Percentiles rank a stretch among this genome's conserved stretches.
Conservation (phyloP, 306 rosid genomes). For the Sechiopsis laciniata region DNA sequence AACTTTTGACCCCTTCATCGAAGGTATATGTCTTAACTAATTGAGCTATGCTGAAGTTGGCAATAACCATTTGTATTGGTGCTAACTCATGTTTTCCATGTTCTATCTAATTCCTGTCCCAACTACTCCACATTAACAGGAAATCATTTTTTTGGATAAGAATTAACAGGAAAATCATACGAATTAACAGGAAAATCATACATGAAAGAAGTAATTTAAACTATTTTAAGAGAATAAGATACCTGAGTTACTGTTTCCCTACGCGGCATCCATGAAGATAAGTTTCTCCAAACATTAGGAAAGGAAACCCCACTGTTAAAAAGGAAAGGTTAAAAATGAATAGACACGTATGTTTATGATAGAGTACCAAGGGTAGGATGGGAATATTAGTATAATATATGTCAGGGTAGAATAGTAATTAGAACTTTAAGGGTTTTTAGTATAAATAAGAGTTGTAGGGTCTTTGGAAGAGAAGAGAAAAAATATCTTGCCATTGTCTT, state of each 20-base stretch:
- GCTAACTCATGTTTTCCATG: not conserved
- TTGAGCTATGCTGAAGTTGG: not conserved
- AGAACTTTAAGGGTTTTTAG: too few relatives aligned
- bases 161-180: not conserved
- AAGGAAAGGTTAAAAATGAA: slow-evolving; percentile 18
- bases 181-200: not conserved
- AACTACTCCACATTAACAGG: slow-evolving; percentile 7
- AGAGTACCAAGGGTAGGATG: too few relatives aligned
- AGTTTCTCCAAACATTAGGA: slow-evolving; percentile 76
- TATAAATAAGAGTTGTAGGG: too few relatives aligned
- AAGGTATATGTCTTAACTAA: not conserved
- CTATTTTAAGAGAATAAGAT: slow-evolving; percentile 19
- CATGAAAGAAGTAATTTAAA: not conserved
- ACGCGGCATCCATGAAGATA: slow-evolving; percentile 71
- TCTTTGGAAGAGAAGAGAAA: too few relatives aligned
- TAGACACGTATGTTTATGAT: not conserved
- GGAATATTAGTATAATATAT: too few relatives aligned
- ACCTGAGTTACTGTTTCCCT: slow-evolving; percentile 76
- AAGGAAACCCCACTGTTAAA: slow-evolving; percentile 59
- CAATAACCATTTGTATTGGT: not conserved
- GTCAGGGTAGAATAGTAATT: too few relatives aligned
- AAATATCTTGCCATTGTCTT: too few relatives aligned
- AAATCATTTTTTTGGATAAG: not conserved
- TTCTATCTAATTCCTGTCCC: not conserved
- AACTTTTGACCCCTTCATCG: too few relatives aligned